Evolutionary conservation across 352 stramenopile species (phyloP).

Genomic region (Halophytophthora polymorphica): DNA sequence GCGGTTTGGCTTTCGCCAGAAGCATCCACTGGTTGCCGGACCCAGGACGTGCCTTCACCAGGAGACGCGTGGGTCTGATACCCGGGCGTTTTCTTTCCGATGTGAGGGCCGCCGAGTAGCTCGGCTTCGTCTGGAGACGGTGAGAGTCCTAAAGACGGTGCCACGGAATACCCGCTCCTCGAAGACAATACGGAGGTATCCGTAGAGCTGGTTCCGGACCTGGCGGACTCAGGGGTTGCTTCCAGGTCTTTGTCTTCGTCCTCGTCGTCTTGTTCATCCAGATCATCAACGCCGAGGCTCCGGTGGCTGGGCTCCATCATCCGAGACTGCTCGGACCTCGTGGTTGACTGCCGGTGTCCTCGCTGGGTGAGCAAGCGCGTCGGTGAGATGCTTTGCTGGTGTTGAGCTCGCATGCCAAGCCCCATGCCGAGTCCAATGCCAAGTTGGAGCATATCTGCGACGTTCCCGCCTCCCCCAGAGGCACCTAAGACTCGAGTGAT

Average conservation of each 20-base stretch:
- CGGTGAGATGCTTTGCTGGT: constrained; percentile 32
- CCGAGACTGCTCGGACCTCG: constrained; percentile 9
- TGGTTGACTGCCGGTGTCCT: constrained; percentile 9
- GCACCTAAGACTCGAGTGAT: constrained; percentile 71
- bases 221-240: constrained; percentile 10
- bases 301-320: constrained; percentile 7
- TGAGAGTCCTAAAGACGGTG: constrained; percentile 43
- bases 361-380: constrained; percentile 5
- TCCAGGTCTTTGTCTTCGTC: constrained; percentile 26
- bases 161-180: constrained; percentile 33
- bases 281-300: constrained; percentile 1
- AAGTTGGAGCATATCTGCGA: constrained; percentile 72
- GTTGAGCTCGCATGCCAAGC: constrained; percentile 71
- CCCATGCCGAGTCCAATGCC: constrained; percentile 89
- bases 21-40: constrained; percentile 47
- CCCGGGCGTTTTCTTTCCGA: constrained; percentile 51
- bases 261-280: constrained; percentile 14
- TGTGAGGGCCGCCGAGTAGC: constrained; percentile 23
- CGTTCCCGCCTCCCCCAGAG: constrained; percentile 20
- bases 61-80: constrained; percentile 54
- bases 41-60: constrained; percentile 57
- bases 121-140: constrained; percentile 59
- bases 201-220: constrained; percentile 30
- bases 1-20: constrained; percentile 60
- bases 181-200: constrained; percentile 23